Percentiles rank a stretch among this genome's conserved stretches.
These are phyloP conservation scores for Penicillium sp. DNA, from an alignment of 2,329 filamentous ascomycete genomes.

Conservation along the genomic window DNA sequence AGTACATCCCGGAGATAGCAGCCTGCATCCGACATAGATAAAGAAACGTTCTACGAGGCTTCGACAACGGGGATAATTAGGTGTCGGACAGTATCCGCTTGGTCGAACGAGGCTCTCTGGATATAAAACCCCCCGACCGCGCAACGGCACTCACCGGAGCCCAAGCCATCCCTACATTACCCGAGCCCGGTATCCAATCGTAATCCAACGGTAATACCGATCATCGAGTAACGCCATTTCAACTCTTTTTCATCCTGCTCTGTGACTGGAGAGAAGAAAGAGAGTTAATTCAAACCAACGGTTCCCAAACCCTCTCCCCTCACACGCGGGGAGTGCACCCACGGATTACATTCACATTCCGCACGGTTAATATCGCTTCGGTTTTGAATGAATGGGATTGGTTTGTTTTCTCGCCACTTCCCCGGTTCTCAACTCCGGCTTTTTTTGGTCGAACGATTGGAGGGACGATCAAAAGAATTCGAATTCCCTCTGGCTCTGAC, in stretches of 20 bases:
- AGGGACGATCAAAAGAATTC: background rate
- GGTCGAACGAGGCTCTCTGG: constrained; percentile 1
- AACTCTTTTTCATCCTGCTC: background rate
- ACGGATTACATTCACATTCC: background rate
- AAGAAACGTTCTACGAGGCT: constrained; percentile 11
- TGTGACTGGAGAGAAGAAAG: background rate
- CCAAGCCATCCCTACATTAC: constrained; percentile 20
- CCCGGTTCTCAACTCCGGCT: background rate
- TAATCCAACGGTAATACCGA: background rate
- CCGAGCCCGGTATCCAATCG: constrained; percentile 16
- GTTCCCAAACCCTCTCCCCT: background rate
- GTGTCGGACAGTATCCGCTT: constrained; percentile 2
- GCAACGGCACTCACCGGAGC: constrained; percentile 16
- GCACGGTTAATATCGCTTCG: background rate
- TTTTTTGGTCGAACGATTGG: background rate
- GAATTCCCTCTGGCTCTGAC: background rate
- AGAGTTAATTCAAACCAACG: background rate
- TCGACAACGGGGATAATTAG: background rate
- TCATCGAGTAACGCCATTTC: background rate
- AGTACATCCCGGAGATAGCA: background rate
- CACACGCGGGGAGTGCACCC: background rate
- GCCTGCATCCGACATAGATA: background rate
- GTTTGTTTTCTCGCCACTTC: background rate
- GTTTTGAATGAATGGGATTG: background rate
- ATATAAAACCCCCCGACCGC: background rate